Evolutionary conservation across 768 basidiomycete genomes (phyloP), one percentile per base, ranked within the genome.

Genomic region (Amanita fuliginea): DNA sequence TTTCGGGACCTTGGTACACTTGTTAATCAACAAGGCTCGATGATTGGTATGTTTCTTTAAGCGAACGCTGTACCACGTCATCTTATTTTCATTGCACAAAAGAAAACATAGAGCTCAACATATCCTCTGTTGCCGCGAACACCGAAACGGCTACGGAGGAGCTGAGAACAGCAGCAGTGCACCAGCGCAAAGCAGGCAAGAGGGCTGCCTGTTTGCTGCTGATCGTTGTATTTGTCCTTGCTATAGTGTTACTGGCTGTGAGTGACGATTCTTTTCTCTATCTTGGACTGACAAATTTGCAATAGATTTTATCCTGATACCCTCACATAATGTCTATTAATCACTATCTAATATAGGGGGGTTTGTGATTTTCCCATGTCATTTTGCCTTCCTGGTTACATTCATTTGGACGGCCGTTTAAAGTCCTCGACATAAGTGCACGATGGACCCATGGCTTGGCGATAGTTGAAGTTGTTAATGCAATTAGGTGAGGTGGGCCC

Each of bases 41-140:
- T 98, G 87, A 70, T 99, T 46, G 94, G 95, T 95, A 55, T 46
- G 83, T 68, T 33, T 32, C 37, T 40, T 41, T n/a, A n/a, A 22
- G 19, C 7, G 30, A 40, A 44, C 39, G 33, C 14, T 21, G 2
- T 13, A 8, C 10, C 30, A 13, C 3, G 10, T 9, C 3, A 42
- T 16, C 24, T 42, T 32, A 42, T 32, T 44, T 4, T 36, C 16
- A 3, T 37, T 3, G 6, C 11, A 14, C 49, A 44, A 45, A 46
- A 97, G 95, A 97, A 60, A 95, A 95, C 58, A 95, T 99, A 59
- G 92, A 96, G 63, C 80, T 81, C 35, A 98, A 98, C 59, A 82
- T 99, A 34, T 85, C 83, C 13, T 88, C 85, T 0, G 85, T 97
- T 46, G 81, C 84, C 0, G 76, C 76, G 26, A 86, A 97, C 61